These are phyloP conservation scores for Sclerotinia subarctica DNA, from an alignment of 2,329 filamentous ascomycete genomes.

Conservation along the genomic window DNA sequence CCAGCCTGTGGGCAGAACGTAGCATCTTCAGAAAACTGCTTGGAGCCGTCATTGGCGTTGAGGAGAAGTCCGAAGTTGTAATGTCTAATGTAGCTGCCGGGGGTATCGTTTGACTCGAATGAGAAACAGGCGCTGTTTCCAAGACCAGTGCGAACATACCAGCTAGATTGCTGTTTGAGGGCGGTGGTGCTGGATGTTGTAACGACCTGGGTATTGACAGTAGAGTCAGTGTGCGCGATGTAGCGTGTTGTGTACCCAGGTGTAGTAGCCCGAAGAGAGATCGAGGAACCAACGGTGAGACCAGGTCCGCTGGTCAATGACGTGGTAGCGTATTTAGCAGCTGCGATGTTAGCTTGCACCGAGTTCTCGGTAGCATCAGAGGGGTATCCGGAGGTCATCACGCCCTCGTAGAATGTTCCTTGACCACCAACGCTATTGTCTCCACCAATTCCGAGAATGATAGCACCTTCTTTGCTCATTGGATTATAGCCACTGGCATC, in stretches of 20 bases:
- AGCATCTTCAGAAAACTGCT: slow-evolving; percentile 58
- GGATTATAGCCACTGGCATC: slow-evolving; percentile 49
- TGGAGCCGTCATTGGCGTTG: slow-evolving; percentile 51
- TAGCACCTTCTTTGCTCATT: slow-evolving; percentile 63
- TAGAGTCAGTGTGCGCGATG: slow-evolving; percentile 50
- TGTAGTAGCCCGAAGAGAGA: slow-evolving; percentile 56
- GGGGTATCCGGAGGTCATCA: slow-evolving; percentile 61
- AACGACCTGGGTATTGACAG: slow-evolving; percentile 54
- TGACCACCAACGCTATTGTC: slow-evolving; percentile 55
- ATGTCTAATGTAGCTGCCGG: slow-evolving; percentile 59
- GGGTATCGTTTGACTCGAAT: slow-evolving; percentile 57
- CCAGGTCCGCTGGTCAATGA: slow-evolving; percentile 49
- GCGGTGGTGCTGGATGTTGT: slow-evolving; percentile 48
- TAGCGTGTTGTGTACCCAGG: slow-evolving; percentile 53
- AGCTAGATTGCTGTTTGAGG: slow-evolving; percentile 52
- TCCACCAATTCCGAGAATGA: slow-evolving; percentile 68
- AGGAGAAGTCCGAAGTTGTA: slow-evolving; percentile 50
- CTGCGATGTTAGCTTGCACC: slow-evolving; percentile 59
- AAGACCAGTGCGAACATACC: slow-evolving; percentile 53
- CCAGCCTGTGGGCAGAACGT: slow-evolving; percentile 58
- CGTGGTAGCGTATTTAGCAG: slow-evolving; percentile 51
- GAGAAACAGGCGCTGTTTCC: slow-evolving; percentile 56
- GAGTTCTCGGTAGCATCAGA: slow-evolving; percentile 55
- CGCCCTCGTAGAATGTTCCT: slow-evolving; percentile 64
- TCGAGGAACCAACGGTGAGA: slow-evolving; percentile 47